Base-by-base conservation (phyloP, 1,284 basidiomycete genomes). In the Apiotrichum laibachii region DNA sequence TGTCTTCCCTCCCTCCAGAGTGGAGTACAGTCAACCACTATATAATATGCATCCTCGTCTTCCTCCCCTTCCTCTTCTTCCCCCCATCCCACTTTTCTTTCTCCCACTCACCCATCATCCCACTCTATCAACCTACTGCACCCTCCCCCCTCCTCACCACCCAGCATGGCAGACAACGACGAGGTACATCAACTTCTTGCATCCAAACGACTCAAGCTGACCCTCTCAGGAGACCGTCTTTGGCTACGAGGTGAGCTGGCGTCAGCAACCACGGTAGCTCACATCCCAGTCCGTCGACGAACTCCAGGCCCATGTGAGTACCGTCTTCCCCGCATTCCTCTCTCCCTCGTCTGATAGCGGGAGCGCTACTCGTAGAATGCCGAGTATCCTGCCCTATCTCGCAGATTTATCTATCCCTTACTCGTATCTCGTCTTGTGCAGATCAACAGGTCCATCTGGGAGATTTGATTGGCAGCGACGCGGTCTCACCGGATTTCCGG, bases 281-380 rank as follows among this genome's bases (percentile, higher is more conserved):
- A 52, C 26, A 48, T 13, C 11, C 33, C 86, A 92, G 75, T 87
- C 83, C 18, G 85, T 94, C 12, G 91, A 94, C 68, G 91, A 93
- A 65, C 85, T 94, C 19, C 91, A 93, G 71, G 85, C 88, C 62
- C 89, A 94, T 76, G 90, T 90, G 70, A 63, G 84, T 70, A n/a
- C 33, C 50, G 53, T 57, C 52, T 34, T 37, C 43, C 48, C 56
- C 37, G 11, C 13, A 35, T 13, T 35, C 34, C 34, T 35, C 8
- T 35, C 13, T 7, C 34, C 34, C 7, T 13, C 34, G 34, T 35
- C n/a, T n/a, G n/a, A n/a, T n/a, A n/a, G n/a, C n/a, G n/a, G n/a
- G n/a, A n/a, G n/a, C n/a, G n/a, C n/a, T n/a, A n/a, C n/a, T n/a
- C n/a, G n/a, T n/a, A n/a, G n/a, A n/a, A n/a, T n/a, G n/a, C n/a